Percentiles rank a stretch among this genome's conserved stretches.
These are phyloP conservation scores for Colletotrichum sojae DNA, from an alignment of 2,329 filamentous ascomycete genomes.

Conservation along the genomic window DNA sequence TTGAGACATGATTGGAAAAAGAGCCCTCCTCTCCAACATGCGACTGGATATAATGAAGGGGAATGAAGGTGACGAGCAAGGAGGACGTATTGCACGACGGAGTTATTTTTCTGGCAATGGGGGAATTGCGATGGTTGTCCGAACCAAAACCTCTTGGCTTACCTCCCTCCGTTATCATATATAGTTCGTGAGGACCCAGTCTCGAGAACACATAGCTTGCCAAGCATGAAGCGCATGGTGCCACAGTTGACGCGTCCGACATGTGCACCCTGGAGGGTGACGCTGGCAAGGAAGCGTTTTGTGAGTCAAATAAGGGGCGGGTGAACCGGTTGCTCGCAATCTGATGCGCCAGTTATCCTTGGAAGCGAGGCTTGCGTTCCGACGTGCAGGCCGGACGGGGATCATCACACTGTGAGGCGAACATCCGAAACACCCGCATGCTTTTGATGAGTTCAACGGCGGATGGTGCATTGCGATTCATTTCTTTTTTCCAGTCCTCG, in stretches of 20 bases:
- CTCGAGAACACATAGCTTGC: slow-evolving; percentile 28
- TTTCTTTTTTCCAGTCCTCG: background rate
- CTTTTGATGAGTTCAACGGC: background rate
- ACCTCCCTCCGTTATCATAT: slow-evolving; percentile 14
- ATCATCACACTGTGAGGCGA: background rate
- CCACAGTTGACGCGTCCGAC: slow-evolving; percentile 32
- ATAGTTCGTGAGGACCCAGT: slow-evolving; percentile 27
- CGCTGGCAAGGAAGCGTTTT: background rate
- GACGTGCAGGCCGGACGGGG: background rate
- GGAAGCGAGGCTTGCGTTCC: slow-evolving; percentile 10
- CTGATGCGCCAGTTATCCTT: background rate
- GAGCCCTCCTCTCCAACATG: background rate
- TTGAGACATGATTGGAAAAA: slow-evolving; percentile 51
- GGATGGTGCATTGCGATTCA: background rate
- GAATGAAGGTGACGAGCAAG: background rate
- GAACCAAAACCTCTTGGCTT: background rate
- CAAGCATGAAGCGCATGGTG: slow-evolving; percentile 19
- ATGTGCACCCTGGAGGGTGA: background rate
- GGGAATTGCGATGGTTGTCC: slow-evolving; percentile 1
- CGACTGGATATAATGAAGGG: slow-evolving; percentile 6
- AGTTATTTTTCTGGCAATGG: slow-evolving; percentile 9
- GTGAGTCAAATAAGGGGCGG: background rate
- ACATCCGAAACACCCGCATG: background rate
- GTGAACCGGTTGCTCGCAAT: background rate
- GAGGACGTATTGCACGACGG: slow-evolving; percentile 16